Percentiles rank a stretch among this genome's conserved stretches.
These are phyloP conservation scores for Coprinopsis sp. DNA, from an alignment of 768 basidiomycete species.

Conservation along the genomic window DNA sequence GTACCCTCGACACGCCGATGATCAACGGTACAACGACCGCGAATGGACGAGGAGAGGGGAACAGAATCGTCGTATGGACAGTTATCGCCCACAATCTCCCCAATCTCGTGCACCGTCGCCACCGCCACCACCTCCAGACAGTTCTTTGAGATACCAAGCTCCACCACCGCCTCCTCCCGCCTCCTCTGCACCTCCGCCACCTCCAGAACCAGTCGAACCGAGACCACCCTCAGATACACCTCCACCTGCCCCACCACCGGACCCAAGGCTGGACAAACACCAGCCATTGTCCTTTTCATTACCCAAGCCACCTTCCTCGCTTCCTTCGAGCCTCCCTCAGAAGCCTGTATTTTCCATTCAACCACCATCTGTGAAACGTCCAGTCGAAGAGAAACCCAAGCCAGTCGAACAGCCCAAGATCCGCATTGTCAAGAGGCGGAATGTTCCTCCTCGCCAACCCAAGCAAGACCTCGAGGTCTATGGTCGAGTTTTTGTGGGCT, in stretches of 20 bases:
- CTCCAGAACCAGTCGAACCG: slow-evolving; percentile 14
- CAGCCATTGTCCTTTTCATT: slow-evolving; percentile 11
- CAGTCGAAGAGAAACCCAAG: slow-evolving; percentile 8
- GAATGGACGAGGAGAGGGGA: slow-evolving; percentile 32
- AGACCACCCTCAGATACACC: slow-evolving; percentile 28
- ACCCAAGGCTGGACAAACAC: slow-evolving; percentile 19
- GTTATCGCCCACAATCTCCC: slow-evolving; percentile 19
- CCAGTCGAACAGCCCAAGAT: slow-evolving; percentile 22
- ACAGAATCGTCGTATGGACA: slow-evolving; percentile 17
- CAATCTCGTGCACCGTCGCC: slow-evolving; percentile 16
- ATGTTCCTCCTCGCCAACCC: slow-evolving; percentile 37
- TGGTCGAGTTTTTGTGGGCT: slow-evolving; percentile 62
- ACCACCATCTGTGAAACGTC: background rate
- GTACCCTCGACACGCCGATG: slow-evolving; percentile 20
- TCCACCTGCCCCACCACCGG: slow-evolving; percentile 21
- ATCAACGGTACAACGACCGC: slow-evolving; percentile 25
- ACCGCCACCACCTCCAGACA: slow-evolving; percentile 14
- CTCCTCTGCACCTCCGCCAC: slow-evolving; percentile 17
- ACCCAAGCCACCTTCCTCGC: background rate
- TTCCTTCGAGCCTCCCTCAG: background rate
- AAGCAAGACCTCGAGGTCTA: slow-evolving; percentile 68
- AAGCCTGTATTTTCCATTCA: background rate
- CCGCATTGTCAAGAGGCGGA: slow-evolving; percentile 30
- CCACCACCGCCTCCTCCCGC: slow-evolving; percentile 15
- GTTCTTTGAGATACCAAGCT: slow-evolving; percentile 15